Conservation (phyloP, 2,329 filamentous ascomycete species). For the Fusarium sp. region DNA sequence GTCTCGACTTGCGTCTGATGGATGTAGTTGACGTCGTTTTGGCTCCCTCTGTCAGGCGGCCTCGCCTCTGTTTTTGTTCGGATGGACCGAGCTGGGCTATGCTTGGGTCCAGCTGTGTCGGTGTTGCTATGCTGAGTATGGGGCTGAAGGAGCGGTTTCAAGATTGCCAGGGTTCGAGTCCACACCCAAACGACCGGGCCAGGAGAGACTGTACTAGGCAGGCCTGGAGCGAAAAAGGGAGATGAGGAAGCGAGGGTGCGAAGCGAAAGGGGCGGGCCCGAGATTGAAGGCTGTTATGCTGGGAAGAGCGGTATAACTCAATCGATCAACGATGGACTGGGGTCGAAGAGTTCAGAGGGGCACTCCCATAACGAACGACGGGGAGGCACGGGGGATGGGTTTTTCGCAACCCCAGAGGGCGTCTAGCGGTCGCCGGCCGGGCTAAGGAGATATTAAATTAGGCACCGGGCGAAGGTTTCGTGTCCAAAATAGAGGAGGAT, state of each 20-base stretch:
- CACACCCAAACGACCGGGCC: slow-evolving; percentile 37
- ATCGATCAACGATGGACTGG: slow-evolving; percentile 46
- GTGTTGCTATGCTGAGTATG: slow-evolving; percentile 43
- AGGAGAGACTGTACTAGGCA: slow-evolving; percentile 37
- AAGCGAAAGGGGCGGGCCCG: slow-evolving; percentile 27
- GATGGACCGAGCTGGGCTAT: slow-evolving; percentile 24
- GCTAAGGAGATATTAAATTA: slow-evolving; percentile 39
- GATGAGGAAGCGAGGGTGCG: slow-evolving; percentile 38
- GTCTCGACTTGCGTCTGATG: slow-evolving; percentile 17
- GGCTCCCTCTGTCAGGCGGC: slow-evolving; percentile 20
- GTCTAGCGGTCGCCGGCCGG: slow-evolving; percentile 25
- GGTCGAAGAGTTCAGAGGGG: slow-evolving; percentile 17
- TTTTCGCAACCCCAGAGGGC: slow-evolving; percentile 33
- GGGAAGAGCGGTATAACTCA: slow-evolving; percentile 20
- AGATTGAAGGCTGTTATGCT: slow-evolving; percentile 17
- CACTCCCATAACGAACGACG: slow-evolving; percentile 24
- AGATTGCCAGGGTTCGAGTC: slow-evolving; percentile 42
- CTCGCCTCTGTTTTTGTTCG: slow-evolving; percentile 39
- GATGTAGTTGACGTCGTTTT: slow-evolving; percentile 16
- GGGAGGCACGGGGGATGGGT: slow-evolving; percentile 30
- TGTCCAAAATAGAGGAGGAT: slow-evolving; percentile 35
- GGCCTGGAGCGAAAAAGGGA: slow-evolving; percentile 40
- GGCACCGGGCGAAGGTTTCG: slow-evolving; percentile 24
- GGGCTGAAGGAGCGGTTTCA: slow-evolving; percentile 45
- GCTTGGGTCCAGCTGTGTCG: slow-evolving; percentile 25